phyloP scores from a whole-genome alignment of 2,329 filamentous ascomycete genomes.

The Microdochium trichocladiopsis region DNA sequence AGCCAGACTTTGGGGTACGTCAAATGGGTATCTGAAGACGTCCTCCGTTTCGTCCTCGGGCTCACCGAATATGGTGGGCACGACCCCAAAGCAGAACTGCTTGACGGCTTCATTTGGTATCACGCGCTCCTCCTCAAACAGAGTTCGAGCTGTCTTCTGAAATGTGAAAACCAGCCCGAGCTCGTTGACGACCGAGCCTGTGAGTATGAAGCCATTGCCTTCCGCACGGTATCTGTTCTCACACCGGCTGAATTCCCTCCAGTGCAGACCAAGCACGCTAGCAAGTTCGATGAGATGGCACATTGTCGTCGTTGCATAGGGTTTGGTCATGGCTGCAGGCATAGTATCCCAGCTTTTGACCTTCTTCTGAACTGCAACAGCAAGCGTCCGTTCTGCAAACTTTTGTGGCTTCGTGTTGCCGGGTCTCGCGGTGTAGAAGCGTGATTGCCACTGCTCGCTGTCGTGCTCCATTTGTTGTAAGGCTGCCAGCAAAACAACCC shows the following conservation, averaged over 20 bases:
- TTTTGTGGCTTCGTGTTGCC: neutral
- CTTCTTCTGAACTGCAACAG: constrained; percentile 12
- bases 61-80: constrained; percentile 44
- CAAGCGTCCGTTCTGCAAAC: constrained; percentile 6
- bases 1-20: constrained; percentile 32
- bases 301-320: constrained; percentile 41
- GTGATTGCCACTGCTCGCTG: constrained; percentile 17
- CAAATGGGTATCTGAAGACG: constrained; percentile 20
- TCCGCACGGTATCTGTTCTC: constrained; percentile 45
- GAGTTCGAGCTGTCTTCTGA: constrained; percentile 38
- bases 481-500: constrained; percentile 22
- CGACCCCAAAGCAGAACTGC: constrained; percentile 46
- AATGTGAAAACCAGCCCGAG: constrained; percentile 49
- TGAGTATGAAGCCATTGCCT: constrained; percentile 45
- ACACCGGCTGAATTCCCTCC: constrained; percentile 49
- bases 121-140: constrained; percentile 41
- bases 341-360: constrained; percentile 15
- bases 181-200: constrained; percentile 36
- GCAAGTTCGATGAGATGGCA: constrained; percentile 48
- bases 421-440: constrained; percentile 1
- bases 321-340: constrained; percentile 16
- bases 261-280: constrained; percentile 47
- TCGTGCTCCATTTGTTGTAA: constrained; percentile 21
- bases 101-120: constrained; percentile 47
- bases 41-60: constrained; percentile 30